Evolutionary conservation across 2,329 filamentous ascomycete genomes (phyloP), one percentile per base, ranked within the genome.

Genomic region (Emericellopsis atlantica): DNA sequence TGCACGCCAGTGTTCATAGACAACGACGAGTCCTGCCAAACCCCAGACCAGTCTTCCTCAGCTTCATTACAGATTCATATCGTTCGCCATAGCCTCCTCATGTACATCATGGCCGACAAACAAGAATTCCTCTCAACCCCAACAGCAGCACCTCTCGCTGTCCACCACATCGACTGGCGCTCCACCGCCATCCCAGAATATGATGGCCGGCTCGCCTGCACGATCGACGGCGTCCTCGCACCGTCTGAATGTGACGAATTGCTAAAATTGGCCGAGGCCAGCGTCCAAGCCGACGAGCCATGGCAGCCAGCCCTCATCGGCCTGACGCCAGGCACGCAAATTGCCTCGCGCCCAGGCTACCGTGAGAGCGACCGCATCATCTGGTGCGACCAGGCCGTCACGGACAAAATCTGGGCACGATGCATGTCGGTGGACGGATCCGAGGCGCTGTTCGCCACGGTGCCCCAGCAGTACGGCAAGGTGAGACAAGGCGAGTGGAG

Each of bases 291-390:
- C 2, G 44, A 60, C 51, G 44, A 48, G 6, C 57, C 64, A 2
- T 90, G 84, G 85, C 65, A 69, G 39, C 73, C 76, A 2, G 85
- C 84, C 0, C 68, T 85, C 56, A 68, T 89, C 43, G 82, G 82
- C 53, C 56, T 76, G 21, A 82, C 82, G 5, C 57, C 57, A 5
- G 81, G 82, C 4, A 62, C 55, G 43, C 79, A 90, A 58, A 58
- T 66, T 3, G 56, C 78, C 34, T 60, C 68, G 4, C 48, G 48
- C 1, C 64, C 70, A 1, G 69, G 76, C 8, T 74, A 75, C 38
- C 70, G 85, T 14, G 79, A 84, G 45, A 81, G 81, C 50, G 81
- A 81, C n/a, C 72, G 85, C 4, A 84, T 90, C 47, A 81, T 92
- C 48, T 84, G 79, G 73, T 83, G 92, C 52, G 60, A 71, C 12